Evolutionary conservation across 106 monocot genomes (phyloP), one percentile per base, ranked within the genome.

Genomic region (Gastrodia elata): DNA sequence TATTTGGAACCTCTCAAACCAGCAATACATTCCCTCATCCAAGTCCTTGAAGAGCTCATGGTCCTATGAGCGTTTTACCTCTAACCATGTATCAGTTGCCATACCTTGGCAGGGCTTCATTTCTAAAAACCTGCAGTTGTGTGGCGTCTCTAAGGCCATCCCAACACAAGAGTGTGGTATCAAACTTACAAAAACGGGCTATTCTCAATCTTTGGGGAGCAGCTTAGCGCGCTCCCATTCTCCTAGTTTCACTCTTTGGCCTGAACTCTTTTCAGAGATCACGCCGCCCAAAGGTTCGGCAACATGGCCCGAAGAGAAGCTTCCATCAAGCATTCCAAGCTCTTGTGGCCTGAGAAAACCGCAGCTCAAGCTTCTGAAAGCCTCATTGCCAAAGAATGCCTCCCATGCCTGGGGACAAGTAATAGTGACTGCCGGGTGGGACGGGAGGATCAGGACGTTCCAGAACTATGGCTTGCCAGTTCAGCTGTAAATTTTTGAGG

Each of bases 251-350:
- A 81, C 80, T 8, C 74, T 88, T 64, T 85, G 49, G 75, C 83
- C 75, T 8, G 84, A 83, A n/a, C 70, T 77, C 36, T 81, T 88
- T 72, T 77, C 71, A 13, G 84, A 86, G 55, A 43, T 35, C 24
- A 72, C 77, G 13, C 78, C 77, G 13, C 78, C 78, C 6, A 87
- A 71, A 74, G 82, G 88, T 25, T 76, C 89, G 1, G 89, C 88
- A 36, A 98, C 97, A 2, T 98, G 93, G 93, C 94, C 94, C 2
- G 94, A 91, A 74, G 94, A 94, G 68, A 90, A 88, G 57, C 94
- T 94, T 22, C 84, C 83, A 24, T 77, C 84, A 5, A 33, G 42
- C 73, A 59, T 70, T 1, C 15, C 43, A 35, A 68, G 39, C 32
- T 38, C 71, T 3, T 52, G 75, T 18, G 24, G 42, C 18, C 20